Conservation (phyloP, 768 basidiomycete genomes). For the Trametes maxima region DNA sequence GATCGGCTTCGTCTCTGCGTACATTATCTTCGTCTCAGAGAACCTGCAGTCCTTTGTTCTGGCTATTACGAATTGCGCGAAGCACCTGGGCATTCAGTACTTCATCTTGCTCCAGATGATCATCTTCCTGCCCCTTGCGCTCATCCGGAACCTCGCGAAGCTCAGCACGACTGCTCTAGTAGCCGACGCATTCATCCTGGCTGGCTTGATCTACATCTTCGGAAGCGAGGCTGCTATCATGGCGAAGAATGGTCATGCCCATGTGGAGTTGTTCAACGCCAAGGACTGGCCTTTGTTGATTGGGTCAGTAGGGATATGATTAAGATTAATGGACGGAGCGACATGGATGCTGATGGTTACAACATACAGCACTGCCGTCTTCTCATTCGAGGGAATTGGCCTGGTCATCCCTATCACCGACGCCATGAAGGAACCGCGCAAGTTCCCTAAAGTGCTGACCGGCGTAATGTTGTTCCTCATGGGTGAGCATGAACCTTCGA, state of each 20-base stretch:
- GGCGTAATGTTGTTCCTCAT: constrained; percentile 90
- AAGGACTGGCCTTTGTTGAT: constrained; percentile 91
- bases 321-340: background rate
- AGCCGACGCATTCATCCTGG: constrained; percentile 93
- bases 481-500: constrained; percentile 42
- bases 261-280: constrained; percentile 85
- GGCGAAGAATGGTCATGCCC: constrained; percentile 66
- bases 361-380: constrained; percentile 84
- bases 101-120: constrained; percentile 85
- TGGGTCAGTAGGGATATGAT: constrained; percentile 56
- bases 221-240: constrained; percentile 80
- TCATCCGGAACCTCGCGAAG: constrained; percentile 93
- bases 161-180: constrained; percentile 89
- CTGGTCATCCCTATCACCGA: constrained; percentile 97
- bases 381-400: constrained; percentile 98
- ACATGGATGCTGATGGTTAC: constrained; percentile 12
- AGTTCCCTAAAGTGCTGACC: constrained; percentile 86
- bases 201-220: constrained; percentile 85
- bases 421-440: constrained; percentile 92
- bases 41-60: constrained; percentile 86
- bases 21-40: constrained; percentile 94
- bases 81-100: constrained; percentile 65
- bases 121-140: constrained; percentile 86
- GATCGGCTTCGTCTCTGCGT: constrained; percentile 85
- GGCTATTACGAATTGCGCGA: constrained; percentile 76